phyloP scores from a whole-genome alignment of 176 grass and related monocot species.

The Secale cereale region DNA sequence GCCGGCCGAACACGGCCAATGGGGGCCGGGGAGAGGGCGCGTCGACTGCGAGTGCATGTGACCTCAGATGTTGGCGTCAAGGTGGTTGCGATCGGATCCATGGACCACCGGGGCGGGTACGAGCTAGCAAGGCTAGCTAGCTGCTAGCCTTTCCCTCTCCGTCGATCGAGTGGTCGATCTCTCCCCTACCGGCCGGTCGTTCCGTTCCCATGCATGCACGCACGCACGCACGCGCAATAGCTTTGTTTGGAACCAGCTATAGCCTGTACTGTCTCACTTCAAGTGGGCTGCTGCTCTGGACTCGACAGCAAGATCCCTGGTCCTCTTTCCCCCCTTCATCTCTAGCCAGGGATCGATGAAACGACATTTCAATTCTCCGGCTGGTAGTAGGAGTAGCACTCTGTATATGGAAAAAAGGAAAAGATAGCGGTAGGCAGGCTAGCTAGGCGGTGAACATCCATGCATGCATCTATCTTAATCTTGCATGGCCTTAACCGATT shows the following conservation, averaged over 20 bases:
- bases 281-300: conserved; percentile 42
- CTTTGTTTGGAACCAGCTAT: background rate
- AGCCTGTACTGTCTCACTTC: conserved; percentile 52
- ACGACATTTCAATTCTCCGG: background rate
- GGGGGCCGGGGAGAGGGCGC: background rate
- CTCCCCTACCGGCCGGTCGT: background rate
- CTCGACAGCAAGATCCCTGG: conserved; percentile 42
- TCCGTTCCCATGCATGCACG: background rate
- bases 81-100: conserved; percentile 31
- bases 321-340: background rate
- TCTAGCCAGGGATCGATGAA: background rate
- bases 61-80: conserved; percentile 51
- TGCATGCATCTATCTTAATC: background rate
- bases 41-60: background rate
- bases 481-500: too few species aligned
- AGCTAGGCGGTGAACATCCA: background rate
- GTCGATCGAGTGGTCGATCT: background rate
- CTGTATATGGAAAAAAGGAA: background rate
- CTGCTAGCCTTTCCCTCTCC: background rate
- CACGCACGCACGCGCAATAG: background rate
- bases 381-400: background rate
- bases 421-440: background rate
- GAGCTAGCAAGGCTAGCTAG: background rate
- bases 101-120: conserved; percentile 10
- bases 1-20: background rate